Evolutionary conservation across 148 eudicot species (phyloP).

Genomic region (Nepenthes gracilis): DNA sequence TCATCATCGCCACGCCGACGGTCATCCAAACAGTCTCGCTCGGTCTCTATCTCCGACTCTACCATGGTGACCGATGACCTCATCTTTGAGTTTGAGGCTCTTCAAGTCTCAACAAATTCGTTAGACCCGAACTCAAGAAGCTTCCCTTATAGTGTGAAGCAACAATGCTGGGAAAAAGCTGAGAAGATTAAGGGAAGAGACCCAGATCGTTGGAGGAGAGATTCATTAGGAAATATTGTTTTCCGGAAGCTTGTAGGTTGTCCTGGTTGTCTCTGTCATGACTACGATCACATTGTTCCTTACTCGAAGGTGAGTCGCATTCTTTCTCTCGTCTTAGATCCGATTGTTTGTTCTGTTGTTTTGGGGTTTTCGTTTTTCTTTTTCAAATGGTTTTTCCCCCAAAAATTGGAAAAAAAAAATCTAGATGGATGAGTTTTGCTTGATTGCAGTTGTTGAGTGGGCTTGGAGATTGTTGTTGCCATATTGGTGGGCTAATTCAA

Average conservation of each 20-base stretch:
- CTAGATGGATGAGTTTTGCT: too few species aligned
- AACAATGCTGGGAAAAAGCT: constrained; percentile 92
- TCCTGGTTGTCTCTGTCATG: constrained; percentile 92
- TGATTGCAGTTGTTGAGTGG: too few species aligned
- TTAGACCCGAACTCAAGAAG: constrained; percentile 57
- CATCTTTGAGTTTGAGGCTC: constrained; percentile 26
- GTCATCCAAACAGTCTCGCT: constrained; percentile 13
- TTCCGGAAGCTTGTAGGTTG: constrained; percentile 93
- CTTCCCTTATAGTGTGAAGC: constrained; percentile 83
- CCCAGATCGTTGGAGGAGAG: constrained; percentile 83
- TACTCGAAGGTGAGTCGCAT: constrained; percentile 52
- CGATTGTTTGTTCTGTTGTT: background rate
- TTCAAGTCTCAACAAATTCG: constrained; percentile 19
- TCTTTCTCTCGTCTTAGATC: background rate
- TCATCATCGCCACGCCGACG: constrained; percentile 13
- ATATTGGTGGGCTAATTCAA: too few species aligned
- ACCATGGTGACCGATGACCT: constrained; percentile 25
- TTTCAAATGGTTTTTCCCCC: too few species aligned
- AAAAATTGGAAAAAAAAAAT: too few species aligned
- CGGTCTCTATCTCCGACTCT: constrained; percentile 22
- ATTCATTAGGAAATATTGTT: constrained; percentile 56
- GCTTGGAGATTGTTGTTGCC: too few species aligned
- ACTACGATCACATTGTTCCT: constrained; percentile 78
- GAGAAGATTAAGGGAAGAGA: constrained; percentile 81
- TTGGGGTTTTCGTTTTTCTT: too few species aligned